Evolutionary conservation across 208 protist genomes (phyloP), one percentile per base, ranked within the genome.

Genomic region (Trypanosoma melophagium): DNA sequence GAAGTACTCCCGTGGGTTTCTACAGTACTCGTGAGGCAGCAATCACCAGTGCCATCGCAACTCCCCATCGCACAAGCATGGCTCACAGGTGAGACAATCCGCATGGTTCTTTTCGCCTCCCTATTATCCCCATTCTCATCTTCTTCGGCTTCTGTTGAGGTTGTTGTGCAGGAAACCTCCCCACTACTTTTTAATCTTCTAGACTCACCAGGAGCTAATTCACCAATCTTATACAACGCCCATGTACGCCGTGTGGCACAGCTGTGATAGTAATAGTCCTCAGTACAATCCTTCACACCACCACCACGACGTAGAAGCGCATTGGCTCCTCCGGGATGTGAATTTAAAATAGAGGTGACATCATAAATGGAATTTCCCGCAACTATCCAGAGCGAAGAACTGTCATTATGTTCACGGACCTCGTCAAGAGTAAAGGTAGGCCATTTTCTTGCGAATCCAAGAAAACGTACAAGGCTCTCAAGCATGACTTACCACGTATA

Each of bases 311-410:
- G 82, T 14, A 92, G 71, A 9, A 95, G 74, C 7, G 85, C 84
- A 41, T 73, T 67, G 28, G 82, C 76, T 0, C 89, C 89, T 9
- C 89, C 89, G 9, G 89, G 89, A 56, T 95, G 89, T 2, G 69
- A 75, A 5, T 72, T 64, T 8, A 92, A 63, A 25, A 92, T 71
- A 8, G 66, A 62, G 9, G 89, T 92, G 24, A 92, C 80, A 66
- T 95, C 86, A 79, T 91, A 95, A 42, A 95, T 82, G 12, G 79
- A 86, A 65, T 84, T 82, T n/a, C 83, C 86, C 1, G 78, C 79
- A 31, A 95, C 74, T 56, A 92, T 90, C 86, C 86, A 95, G 50
- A 89, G 61, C 7, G 83, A 89, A n/a, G 51, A 59, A 47, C 83
- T 76, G 17, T 80, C 75, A 64, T 83, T 92, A 77, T 94, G 84